Evolutionary conservation across 2,329 filamentous ascomycete species (phyloP), one percentile per base, ranked within the genome.

Genomic region (Verticillium zaregamsianum): DNA sequence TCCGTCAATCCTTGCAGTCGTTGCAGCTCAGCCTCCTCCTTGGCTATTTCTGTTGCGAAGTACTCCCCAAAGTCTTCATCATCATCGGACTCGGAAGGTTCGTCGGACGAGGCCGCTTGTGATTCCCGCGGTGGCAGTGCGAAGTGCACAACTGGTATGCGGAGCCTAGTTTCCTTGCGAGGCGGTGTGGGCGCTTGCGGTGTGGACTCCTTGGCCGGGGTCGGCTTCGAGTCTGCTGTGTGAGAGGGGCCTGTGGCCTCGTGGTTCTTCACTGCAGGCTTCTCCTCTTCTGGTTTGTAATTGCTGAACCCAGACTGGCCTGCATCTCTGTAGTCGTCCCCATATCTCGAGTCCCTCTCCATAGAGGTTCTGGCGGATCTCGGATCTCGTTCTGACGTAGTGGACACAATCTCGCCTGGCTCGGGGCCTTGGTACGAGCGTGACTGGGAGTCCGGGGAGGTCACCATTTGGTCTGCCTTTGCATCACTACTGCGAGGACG

Each of bases 41-140:
- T 82, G 52, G 75, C 70, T 40, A 86, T 85, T 66, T 85, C 76
- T 59, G 76, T 75, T 59, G 81, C 77, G 59, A 87, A 85, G 62
- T 83, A 83, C 59, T 84, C 82, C 20, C 80, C 83, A 74, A 86
- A 82, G 55, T 84, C 81, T 57, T 86, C 84, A 61, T 87, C 84
- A 54, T 86, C 82, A 58, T 80, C 66, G 14, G 79, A 81, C 60
- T 86, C 83, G 0, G 82, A 85, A 55, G 82, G 81, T 59, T 77
- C 74, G 56, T 79, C 78, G 5, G 73, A 65, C 12, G 74, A 62
- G 12, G 66, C 60, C 25, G 68, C 66, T 2, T 65, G 65, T 1
- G 69, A 65, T 59, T 71, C 69, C 62, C 76, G 79, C 8, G 73
- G 70, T 3, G 80, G 78, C 25, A 82, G 58, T 23, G 74, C 71